A percentile compares a stretch with the other conserved stretches of the same genome.
These are phyloP conservation scores for Rhodamnia argentea DNA, from an alignment of 345 rosid genomes.

Conservation along the genomic window DNA sequence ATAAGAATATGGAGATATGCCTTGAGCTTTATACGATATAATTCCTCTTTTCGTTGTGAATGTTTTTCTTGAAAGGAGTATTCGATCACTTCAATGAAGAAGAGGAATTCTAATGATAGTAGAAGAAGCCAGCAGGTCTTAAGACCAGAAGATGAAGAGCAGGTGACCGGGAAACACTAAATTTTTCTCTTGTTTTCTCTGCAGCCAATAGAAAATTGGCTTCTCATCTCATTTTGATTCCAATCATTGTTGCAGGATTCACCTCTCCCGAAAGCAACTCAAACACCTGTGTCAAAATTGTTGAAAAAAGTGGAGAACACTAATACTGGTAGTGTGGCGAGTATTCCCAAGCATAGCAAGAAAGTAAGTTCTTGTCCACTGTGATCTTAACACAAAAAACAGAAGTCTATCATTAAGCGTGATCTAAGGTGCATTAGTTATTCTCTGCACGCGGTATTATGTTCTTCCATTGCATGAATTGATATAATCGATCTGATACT, in stretches of 20 bases:
- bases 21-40: background rate
- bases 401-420: background rate
- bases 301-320: slow-evolving; percentile 40
- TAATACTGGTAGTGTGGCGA: slow-evolving; percentile 34
- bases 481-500: background rate
- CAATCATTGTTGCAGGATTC: slow-evolving; percentile 30
- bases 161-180: slow-evolving; percentile 20
- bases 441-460: background rate
- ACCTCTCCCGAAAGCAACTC: slow-evolving; percentile 28
- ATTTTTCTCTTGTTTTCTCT: background rate
- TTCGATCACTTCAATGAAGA: slow-evolving; percentile 53
- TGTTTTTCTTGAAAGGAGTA: slow-evolving; percentile 30
- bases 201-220: background rate
- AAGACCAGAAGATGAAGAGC: slow-evolving; percentile 31
- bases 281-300: slow-evolving; percentile 53
- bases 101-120: slow-evolving; percentile 30
- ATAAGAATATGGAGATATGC: background rate
- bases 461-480: background rate
- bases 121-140: slow-evolving; percentile 26
- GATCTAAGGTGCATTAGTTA: background rate
- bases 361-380: slow-evolving; percentile 28
- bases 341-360: slow-evolving; percentile 57
- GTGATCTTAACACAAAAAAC: background rate
- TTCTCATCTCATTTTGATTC: background rate
- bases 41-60: background rate